Evolutionary conservation across 1,139 yeast species (phyloP).

Genomic region (Yamadazyma atmosphaerica): DNA sequence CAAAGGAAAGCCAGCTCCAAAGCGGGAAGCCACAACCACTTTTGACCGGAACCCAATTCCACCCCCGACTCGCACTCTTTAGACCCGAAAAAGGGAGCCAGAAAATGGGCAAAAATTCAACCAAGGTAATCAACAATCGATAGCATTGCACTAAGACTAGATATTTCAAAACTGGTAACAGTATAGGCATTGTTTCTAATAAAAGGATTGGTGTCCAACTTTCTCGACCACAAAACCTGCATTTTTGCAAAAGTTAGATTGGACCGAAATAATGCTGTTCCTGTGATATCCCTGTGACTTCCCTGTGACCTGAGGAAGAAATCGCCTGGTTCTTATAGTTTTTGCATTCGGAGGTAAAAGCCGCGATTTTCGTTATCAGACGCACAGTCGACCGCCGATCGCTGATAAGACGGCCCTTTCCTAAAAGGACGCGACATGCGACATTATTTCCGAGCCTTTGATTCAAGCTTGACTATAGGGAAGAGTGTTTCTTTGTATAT

Average conservation of each 20-base stretch:
- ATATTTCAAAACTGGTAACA: too few relatives aligned
- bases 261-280: background rate
- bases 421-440: background rate
- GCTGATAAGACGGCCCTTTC: background rate
- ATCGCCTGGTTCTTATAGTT: slow-evolving; percentile 4
- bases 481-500: too few relatives aligned
- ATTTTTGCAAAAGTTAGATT: background rate
- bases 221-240: background rate
- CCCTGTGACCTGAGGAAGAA: slow-evolving; percentile 9
- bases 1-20: background rate
- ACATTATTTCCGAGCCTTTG: background rate
- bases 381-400: background rate
- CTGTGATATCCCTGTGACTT: slow-evolving; percentile 12
- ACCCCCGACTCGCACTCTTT: background rate
- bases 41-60: background rate
- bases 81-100: background rate
- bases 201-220: too few relatives aligned
- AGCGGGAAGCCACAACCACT: background rate
- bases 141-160: too few relatives aligned
- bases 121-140: too few relatives aligned
- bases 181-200: too few relatives aligned
- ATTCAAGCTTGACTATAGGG: too few relatives aligned
- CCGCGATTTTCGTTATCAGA: background rate
- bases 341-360: background rate
- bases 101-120: too few relatives aligned